Percentiles rank a stretch among this genome's conserved stretches.
Evolutionary conservation across 495 filamentous ascomycete species (phyloP).

Genomic region (Venustampulla echinocandica): DNA sequence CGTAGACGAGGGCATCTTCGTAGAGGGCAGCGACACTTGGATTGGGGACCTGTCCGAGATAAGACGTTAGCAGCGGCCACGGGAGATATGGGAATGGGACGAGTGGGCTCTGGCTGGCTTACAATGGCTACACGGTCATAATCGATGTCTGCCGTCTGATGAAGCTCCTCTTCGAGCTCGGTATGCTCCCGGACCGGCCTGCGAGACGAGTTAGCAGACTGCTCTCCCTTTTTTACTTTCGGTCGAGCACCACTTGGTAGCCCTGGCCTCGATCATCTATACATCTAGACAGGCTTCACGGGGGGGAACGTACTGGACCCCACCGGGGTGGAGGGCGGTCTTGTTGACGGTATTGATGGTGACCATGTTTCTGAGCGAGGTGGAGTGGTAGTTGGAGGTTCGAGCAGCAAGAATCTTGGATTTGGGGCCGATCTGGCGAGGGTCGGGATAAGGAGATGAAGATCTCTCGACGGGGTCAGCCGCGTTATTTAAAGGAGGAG

Average conservation of each 20-base stretch:
- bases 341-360: conserved; percentile 69
- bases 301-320: background rate
- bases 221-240: background rate
- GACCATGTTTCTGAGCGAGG: conserved; percentile 53
- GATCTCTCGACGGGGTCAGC: conserved; percentile 17
- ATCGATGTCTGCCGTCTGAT: conserved; percentile 98
- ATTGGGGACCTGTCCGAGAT: conserved; percentile 19
- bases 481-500: conserved; percentile 15
- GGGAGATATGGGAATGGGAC: conserved; percentile 37
- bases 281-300: too few species aligned
- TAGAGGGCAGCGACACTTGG: conserved; percentile 75
- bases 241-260: too few species aligned
- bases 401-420: conserved; percentile 18
- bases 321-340: conserved; percentile 50
- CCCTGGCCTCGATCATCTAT: too few species aligned
- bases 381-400: conserved; percentile 50
- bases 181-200: conserved; percentile 84
- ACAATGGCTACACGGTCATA: conserved; percentile 98
- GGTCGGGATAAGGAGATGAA: conserved; percentile 21
- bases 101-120: conserved; percentile 54
- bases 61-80: background rate
- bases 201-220: conserved; percentile 11
- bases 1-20: conserved; percentile 98
- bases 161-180: conserved; percentile 93
- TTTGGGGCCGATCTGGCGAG: conserved; percentile 15